Percentiles rank a stretch among this genome's conserved stretches.
Conservation (phyloP, 2,329 filamentous ascomycete species). For the Aureobasidium vineae region DNA sequence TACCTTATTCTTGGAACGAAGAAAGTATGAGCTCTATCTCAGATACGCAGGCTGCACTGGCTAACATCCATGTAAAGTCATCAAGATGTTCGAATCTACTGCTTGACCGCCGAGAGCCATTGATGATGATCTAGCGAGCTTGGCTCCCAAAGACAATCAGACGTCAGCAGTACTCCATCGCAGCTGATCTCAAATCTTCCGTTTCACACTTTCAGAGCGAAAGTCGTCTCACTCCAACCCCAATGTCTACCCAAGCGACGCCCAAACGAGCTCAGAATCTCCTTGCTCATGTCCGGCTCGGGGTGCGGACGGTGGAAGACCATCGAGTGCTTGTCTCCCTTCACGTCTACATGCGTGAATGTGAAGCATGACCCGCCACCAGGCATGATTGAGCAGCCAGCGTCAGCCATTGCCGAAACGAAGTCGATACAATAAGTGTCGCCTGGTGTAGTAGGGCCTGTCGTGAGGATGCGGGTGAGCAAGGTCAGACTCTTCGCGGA, state of each 20-base stretch:
- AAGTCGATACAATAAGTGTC: slow-evolving; percentile 3
- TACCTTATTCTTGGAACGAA: no score
- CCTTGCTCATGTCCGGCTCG: slow-evolving; percentile 25
- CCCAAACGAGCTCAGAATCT: slow-evolving; percentile 27
- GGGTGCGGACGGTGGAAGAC: slow-evolving; percentile 29
- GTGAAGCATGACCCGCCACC: slow-evolving; percentile 3
- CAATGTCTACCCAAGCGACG: slow-evolving; percentile 26
- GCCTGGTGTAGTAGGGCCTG: background rate
- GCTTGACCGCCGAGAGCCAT: no score
- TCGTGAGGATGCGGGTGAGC: background rate
- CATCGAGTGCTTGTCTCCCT: background rate
- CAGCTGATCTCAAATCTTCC: no score
- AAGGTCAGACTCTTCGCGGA: background rate
- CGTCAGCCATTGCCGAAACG: background rate
- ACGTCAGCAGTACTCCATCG: background rate
- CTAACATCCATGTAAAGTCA: no score
- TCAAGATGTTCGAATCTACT: no score
- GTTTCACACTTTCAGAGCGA: background rate
- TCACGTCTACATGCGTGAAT: background rate
- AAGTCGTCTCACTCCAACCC: slow-evolving; percentile 22
- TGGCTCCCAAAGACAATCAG: background rate
- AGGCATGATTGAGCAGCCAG: background rate
- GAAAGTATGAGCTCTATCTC: no score
- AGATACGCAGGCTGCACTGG: no score
- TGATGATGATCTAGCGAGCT: no score